Conservation (phyloP, 495 filamentous ascomycete species). For the Ascobolus immersus region DNA sequence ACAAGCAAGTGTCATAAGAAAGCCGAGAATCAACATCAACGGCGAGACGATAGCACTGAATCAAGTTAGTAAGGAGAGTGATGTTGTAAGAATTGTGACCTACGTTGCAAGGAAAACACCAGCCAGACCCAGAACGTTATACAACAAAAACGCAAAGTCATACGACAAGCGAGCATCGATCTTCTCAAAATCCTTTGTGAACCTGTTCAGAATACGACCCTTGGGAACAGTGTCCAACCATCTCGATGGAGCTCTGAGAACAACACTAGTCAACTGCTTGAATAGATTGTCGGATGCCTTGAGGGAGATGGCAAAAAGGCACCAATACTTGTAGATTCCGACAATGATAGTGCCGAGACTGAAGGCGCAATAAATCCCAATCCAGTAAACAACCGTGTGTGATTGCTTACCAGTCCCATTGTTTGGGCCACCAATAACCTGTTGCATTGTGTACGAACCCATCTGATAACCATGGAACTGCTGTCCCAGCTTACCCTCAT, state of each 20-base stretch:
- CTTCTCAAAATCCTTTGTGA: constrained; percentile 49
- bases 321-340: constrained; percentile 31
- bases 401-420: constrained; percentile 7
- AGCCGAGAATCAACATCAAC: constrained; percentile 31
- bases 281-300: constrained; percentile 40
- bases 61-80: neutral
- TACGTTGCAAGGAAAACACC: constrained; percentile 33
- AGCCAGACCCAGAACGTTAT: constrained; percentile 26
- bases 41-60: constrained; percentile 31
- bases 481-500: neutral
- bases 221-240: constrained; percentile 66
- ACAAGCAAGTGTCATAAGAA: constrained; percentile 28
- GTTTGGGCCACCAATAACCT: constrained; percentile 5
- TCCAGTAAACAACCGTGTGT: constrained; percentile 30
- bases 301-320: constrained; percentile 32
- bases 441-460: too few species aligned
- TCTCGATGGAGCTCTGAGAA: constrained; percentile 43
- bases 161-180: constrained; percentile 40
- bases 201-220: constrained; percentile 54
- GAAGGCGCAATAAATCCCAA: constrained; percentile 39
- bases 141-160: constrained; percentile 30
- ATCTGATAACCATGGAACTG: too few species aligned
- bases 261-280: constrained; percentile 31
- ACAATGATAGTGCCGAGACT: constrained; percentile 29
- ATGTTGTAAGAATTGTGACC: constrained; percentile 4